phyloP scores from a whole-genome alignment of 1,284 basidiomycete species.

The Moniliella sp. region DNA sequence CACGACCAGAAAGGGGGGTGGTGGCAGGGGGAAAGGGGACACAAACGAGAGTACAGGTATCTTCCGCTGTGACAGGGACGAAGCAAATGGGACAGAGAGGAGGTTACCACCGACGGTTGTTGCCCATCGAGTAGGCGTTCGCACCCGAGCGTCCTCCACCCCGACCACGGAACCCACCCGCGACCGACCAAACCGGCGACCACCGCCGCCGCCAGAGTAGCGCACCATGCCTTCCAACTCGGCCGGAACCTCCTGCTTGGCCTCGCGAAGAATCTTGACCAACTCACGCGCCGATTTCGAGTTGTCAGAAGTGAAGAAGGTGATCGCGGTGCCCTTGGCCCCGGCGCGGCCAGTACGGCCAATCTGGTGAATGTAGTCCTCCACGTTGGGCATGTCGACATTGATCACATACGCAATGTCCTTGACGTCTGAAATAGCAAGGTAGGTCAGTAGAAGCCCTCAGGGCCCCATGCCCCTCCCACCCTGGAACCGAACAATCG shows the following conservation, averaged over 20 bases:
- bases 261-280: conserved; percentile 65
- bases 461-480: no score
- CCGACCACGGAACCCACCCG: conserved; percentile 11
- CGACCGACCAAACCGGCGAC: conserved; percentile 14
- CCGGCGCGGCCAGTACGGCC: conserved; percentile 51
- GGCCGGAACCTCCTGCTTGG: conserved; percentile 64
- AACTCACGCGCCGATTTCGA: conserved; percentile 81
- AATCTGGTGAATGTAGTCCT: conserved; percentile 81
- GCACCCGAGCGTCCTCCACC: conserved; percentile 13
- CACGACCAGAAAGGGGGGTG: no score
- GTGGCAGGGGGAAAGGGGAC: no score
- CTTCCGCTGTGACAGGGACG: no score
- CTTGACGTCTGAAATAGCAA: no score
- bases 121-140: conserved; percentile 16
- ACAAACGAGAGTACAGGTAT: no score
- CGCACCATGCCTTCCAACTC: conserved; percentile 79
- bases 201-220: conserved; percentile 41
- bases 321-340: conserved; percentile 66
- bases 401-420: conserved; percentile 90
- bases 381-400: conserved; percentile 91
- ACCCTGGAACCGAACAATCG: no score
- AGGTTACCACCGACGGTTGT: conserved; percentile 4
- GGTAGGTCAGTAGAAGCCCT: no score
- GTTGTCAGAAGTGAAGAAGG: conserved; percentile 65
- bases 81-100: no score